Conservation (phyloP, 495 filamentous ascomycete species). For the Xanthoparmelia taractica region DNA sequence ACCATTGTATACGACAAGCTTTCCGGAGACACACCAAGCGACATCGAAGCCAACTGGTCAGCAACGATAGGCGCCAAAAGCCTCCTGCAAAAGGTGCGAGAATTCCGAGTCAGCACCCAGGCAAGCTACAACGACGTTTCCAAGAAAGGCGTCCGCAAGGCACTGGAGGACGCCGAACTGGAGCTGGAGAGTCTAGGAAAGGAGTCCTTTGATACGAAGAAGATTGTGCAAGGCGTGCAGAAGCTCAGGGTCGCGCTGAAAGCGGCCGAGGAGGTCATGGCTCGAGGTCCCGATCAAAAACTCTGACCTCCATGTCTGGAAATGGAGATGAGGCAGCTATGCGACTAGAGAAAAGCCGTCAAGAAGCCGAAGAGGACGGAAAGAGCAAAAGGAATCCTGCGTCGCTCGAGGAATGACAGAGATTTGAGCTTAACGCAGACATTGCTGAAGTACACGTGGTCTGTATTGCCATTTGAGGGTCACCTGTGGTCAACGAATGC, state of each 20-base stretch:
- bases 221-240: background rate
- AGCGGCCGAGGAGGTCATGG: background rate
- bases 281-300: background rate
- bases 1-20: background rate
- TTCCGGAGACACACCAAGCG: slow-evolving; percentile 1
- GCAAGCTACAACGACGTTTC: background rate
- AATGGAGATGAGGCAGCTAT: background rate
- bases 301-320: background rate
- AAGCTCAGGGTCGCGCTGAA: background rate
- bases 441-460: background rate
- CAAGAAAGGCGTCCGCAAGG: background rate
- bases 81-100: background rate
- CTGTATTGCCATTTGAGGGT: background rate
- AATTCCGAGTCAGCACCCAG: background rate
- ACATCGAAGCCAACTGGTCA: background rate
- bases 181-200: background rate
- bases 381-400: background rate
- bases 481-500: background rate
- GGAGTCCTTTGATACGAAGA: background rate
- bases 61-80: background rate
- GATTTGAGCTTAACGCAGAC: background rate
- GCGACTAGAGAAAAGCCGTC: background rate
- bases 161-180: background rate
- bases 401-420: background rate
- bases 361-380: background rate